phyloP scores from a whole-genome alignment of 2,329 filamentous ascomycete species.

The Talaromyces sp. region DNA sequence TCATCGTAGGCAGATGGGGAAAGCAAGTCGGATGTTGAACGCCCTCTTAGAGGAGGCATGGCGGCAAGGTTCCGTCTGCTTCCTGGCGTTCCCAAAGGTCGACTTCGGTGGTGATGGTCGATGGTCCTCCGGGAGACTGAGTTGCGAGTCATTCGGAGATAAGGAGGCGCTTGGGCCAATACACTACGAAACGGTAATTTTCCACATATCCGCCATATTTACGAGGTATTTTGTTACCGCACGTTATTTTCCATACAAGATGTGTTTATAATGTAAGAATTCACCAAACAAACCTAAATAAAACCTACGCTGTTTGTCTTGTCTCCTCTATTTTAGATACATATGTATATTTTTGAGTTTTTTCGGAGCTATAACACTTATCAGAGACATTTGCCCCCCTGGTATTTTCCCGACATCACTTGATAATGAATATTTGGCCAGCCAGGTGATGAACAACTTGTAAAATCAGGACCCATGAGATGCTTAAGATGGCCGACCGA shows the following conservation, averaged over 20 bases:
- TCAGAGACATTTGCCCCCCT: too few species aligned
- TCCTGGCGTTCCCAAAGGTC: background rate
- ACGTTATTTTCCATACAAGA: background rate
- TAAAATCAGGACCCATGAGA: too few species aligned
- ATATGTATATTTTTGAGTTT: too few species aligned
- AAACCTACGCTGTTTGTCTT: background rate
- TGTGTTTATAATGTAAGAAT: background rate
- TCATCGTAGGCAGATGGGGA: conserved; percentile 63
- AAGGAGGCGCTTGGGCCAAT: background rate
- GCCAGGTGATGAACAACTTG: too few species aligned
- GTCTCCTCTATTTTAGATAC: background rate
- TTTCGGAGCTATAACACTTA: too few species aligned
- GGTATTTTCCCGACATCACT: too few species aligned
- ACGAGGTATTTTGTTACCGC: background rate
- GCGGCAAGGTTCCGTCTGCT: background rate
- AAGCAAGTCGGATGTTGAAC: conserved; percentile 47
- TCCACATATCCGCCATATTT: background rate
- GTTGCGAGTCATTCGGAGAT: background rate
- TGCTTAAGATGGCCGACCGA: too few species aligned
- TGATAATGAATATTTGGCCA: too few species aligned
- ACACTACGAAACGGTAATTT: conserved; percentile 5
- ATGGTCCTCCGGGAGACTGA: background rate
- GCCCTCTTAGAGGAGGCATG: conserved; percentile 15
- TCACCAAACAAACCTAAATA: background rate
- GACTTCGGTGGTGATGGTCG: background rate